Evolutionary conservation across 1,139 yeast genomes (phyloP).

Genomic region (Blastobotrys serpentis): DNA sequence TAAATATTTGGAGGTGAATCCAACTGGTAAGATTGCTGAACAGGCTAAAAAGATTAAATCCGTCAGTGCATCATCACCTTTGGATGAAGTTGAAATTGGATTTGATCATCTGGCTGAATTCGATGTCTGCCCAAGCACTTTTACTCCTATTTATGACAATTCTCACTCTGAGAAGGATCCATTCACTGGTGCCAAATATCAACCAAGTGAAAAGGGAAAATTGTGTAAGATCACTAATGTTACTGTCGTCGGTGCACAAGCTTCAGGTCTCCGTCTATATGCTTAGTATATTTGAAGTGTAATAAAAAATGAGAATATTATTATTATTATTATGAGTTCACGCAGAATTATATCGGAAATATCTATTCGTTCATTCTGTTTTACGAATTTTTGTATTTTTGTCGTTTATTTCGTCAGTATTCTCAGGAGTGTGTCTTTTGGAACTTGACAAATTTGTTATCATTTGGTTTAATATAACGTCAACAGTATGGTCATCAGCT

Average conservation of each 20-base stretch:
- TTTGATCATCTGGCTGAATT: constrained; percentile 91
- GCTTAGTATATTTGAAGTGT: constrained; percentile 12
- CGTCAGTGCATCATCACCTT: constrained; percentile 74
- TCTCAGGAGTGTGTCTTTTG: too few species aligned
- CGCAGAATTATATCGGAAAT: too few species aligned
- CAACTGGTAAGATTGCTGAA: constrained; percentile 53
- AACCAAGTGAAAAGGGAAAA: constrained; percentile 71
- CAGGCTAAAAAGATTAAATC: constrained; percentile 82
- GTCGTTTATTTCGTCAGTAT: too few species aligned
- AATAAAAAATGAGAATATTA: not conserved
- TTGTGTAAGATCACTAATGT: constrained; percentile 73
- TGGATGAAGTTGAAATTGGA: constrained; percentile 85
- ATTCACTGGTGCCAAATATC: constrained; percentile 88
- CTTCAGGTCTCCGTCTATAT: constrained; percentile 73
- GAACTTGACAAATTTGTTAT: not conserved
- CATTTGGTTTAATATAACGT: not conserved
- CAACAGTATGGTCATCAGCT: not conserved
- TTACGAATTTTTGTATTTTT: not conserved
- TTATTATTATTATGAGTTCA: not conserved
- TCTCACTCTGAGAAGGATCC: constrained; percentile 71
- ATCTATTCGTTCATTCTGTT: not conserved
- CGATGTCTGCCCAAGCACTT: constrained; percentile 82
- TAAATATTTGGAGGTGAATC: constrained; percentile 52
- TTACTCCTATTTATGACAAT: constrained; percentile 85
- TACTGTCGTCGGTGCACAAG: constrained; percentile 87